Percentiles rank a stretch among this genome's conserved stretches.
Evolutionary conservation across 2,329 filamentous ascomycete species (phyloP).

Genomic region (Colletotrichum sp.): DNA sequence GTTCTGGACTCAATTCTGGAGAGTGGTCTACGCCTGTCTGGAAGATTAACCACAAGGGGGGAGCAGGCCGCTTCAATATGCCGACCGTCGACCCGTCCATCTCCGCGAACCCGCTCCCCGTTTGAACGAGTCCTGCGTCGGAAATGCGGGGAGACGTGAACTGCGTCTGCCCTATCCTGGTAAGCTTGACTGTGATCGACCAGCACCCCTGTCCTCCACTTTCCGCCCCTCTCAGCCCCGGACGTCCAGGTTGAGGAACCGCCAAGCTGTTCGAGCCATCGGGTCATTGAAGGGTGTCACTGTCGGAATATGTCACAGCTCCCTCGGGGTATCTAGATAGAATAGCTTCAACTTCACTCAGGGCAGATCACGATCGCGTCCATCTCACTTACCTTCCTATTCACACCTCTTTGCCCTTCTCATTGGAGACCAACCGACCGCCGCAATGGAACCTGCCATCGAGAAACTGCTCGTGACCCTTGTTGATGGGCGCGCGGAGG

Average conservation of each 20-base stretch:
- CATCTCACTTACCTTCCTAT: background rate
- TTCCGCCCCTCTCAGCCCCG: constrained; percentile 1
- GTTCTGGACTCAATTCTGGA: background rate
- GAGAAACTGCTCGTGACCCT: constrained; percentile 41
- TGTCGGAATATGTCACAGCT: background rate
- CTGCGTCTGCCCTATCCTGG: background rate
- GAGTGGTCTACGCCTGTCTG: background rate
- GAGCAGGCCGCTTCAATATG: constrained; percentile 9
- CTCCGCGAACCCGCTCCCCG: background rate
- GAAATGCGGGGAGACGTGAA: background rate
- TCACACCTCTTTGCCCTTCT: background rate
- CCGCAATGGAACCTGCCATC: constrained; percentile 1
- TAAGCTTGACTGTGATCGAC: background rate
- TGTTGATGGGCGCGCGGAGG: constrained; percentile 48
- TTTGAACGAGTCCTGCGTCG: background rate
- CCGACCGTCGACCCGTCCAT: constrained; percentile 1
- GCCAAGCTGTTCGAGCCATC: background rate
- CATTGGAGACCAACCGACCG: background rate
- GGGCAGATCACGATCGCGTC: background rate
- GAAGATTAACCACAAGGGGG: background rate
- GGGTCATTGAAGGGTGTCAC: background rate
- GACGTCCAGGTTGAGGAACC: background rate
- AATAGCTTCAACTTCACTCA: background rate
- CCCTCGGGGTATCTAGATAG: background rate
- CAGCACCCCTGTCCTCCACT: constrained; percentile 10